Evolutionary conservation across 2,329 filamentous ascomycete species (phyloP).

Genomic region (Aspergillus tubingensis): DNA sequence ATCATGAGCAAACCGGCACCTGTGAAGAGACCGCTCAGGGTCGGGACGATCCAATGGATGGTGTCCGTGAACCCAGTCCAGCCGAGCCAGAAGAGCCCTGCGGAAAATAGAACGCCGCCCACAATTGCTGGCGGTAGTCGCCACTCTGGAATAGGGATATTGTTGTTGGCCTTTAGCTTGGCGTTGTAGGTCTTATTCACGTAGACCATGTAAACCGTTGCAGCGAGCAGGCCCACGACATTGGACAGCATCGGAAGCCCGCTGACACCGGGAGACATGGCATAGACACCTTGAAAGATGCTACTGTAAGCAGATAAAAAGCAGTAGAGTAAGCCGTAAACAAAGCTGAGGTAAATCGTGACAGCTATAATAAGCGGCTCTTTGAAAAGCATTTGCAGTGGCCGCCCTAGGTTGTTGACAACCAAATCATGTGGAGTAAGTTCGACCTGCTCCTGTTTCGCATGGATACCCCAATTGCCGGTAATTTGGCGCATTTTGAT

Average conservation of each 20-base stretch:
- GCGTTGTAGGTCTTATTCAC: conserved; percentile 26
- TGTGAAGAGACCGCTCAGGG: conserved; percentile 25
- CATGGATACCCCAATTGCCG: conserved; percentile 59
- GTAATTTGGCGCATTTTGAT: conserved; percentile 52
- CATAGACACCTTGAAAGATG: conserved; percentile 29
- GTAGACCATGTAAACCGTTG: conserved; percentile 26
- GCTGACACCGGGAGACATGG: conserved; percentile 30
- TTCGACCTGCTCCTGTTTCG: conserved; percentile 53
- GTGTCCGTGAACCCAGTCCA: conserved; percentile 30
- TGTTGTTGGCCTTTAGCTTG: conserved; percentile 26
- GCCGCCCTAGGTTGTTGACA: not conserved
- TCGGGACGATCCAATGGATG: conserved; percentile 32
- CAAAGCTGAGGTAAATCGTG: not conserved
- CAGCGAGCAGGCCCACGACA: conserved; percentile 25
- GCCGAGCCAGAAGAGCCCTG: conserved; percentile 40
- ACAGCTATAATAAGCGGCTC: not conserved
- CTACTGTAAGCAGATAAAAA: not conserved
- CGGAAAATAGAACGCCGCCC: conserved; percentile 33
- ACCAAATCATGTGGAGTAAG: conserved; percentile 32
- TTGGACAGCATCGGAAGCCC: conserved; percentile 36
- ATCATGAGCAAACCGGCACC: conserved; percentile 33
- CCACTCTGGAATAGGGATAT: conserved; percentile 29
- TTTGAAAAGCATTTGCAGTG: not conserved
- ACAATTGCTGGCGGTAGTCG: conserved; percentile 28
- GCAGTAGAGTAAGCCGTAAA: not conserved